phyloP scores from a whole-genome alignment of 116 monocot genomes.

The Papilionanthe hybrid region DNA sequence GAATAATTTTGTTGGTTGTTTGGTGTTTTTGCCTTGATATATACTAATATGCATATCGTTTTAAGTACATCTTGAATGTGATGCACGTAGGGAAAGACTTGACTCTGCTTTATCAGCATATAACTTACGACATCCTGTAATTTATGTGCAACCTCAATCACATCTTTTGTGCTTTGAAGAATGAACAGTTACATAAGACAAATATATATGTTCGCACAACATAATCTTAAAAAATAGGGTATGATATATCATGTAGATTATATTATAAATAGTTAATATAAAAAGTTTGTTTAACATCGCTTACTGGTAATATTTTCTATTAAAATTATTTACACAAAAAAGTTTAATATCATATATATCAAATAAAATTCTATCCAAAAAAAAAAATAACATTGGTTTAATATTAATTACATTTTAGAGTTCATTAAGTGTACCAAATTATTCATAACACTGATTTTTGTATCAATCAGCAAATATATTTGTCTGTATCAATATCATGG shows the following conservation, averaged over 20 bases:
- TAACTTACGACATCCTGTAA: not conserved
- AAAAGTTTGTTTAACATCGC: too few species aligned
- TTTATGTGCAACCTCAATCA: constrained; percentile 1
- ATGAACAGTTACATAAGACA: not conserved
- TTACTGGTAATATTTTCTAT: not conserved
- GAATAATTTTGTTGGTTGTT: not conserved
- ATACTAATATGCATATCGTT: not conserved
- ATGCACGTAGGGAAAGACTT: not conserved
- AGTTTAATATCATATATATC: not conserved
- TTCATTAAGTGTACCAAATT: not conserved
- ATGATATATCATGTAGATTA: not conserved
- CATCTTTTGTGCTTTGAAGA: not conserved
- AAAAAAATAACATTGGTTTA: not conserved
- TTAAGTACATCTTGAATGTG: not conserved
- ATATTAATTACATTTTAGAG: not conserved
- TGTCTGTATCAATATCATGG: not conserved
- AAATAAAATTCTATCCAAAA: not conserved
- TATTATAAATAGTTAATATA: not conserved
- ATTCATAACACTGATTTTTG: not conserved
- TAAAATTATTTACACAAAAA: not conserved
- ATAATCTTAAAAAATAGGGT: not conserved
- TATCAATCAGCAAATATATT: not conserved
- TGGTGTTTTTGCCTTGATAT: not conserved
- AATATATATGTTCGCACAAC: not conserved
- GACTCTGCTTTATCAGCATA: not conserved